Conservation (phyloP, 495 filamentous ascomycete species). For the Penicillium maclennaniae region DNA sequence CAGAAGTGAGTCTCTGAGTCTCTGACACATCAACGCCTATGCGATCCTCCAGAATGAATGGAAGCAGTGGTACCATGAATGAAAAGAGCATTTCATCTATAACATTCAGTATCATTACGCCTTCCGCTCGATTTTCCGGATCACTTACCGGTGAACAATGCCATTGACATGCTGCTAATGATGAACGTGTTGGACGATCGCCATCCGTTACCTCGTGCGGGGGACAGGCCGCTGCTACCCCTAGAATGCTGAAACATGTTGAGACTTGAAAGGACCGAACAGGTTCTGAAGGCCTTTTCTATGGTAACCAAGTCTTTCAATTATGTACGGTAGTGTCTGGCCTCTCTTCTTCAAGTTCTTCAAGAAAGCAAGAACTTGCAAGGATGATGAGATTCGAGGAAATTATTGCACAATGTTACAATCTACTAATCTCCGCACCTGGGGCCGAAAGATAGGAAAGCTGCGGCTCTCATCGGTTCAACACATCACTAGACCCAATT, state of each 20-base stretch:
- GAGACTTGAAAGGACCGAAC: too few relatives aligned
- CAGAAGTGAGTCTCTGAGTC: slow-evolving; percentile 19
- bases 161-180: slow-evolving; percentile 16
- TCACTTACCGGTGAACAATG: slow-evolving; percentile 19
- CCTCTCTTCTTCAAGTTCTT: too few relatives aligned
- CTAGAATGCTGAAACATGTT: too few relatives aligned
- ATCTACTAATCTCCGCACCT: neutral
- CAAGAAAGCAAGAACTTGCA: too few relatives aligned
- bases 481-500: neutral
- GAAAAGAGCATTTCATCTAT: slow-evolving; percentile 21
- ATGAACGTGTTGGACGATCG: slow-evolving; percentile 21
- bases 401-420: neutral
- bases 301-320: too few relatives aligned
- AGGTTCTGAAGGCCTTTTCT: too few relatives aligned
- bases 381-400: neutral
- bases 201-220: slow-evolving; percentile 13
- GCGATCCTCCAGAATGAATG: slow-evolving; percentile 21
- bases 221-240: too few relatives aligned
- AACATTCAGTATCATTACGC: too few relatives aligned
- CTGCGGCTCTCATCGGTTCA: neutral
- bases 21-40: slow-evolving; percentile 14
- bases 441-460: neutral
- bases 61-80: slow-evolving; percentile 28
- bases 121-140: too few relatives aligned
- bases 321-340: too few relatives aligned